Base-by-base conservation (phyloP, 805 yeast species). In the Komagataella populi region DNA sequence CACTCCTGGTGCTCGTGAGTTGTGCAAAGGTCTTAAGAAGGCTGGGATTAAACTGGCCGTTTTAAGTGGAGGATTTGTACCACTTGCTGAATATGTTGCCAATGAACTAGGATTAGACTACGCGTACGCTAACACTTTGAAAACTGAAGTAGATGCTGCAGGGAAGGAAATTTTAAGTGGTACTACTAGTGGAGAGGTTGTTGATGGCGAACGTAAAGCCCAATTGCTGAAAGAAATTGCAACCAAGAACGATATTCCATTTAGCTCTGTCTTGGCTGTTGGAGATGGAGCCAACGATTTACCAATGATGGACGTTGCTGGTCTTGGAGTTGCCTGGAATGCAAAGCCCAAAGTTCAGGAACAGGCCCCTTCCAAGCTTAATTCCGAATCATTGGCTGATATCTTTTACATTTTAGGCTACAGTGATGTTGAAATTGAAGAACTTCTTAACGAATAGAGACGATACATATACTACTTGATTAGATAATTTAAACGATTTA, bases 251-350 rank as follows among this genome's bases (percentile, higher is more conserved):
- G 65, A 65, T 8, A 70, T 85, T 43, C 77, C 75, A 20, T 67
- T 79, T 8, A 63, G 63, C 46, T 62, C 72, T 3, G 82, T 83
- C 1, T 83, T 86, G 48, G 96, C 96, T 49, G 85, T 91, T 44
- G 98, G 98, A 44, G 98, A 93, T 63, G 99, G 99, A 44, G 96
- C 98, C 22, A 93, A 93, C 61, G 99, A 93, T 68, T 70, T 93
- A 61, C 77, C 78, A 47, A 95, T 95, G 89, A 93, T 93, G 98
- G 76, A 71, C 2, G 78, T 68, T 12, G 96, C 96, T 2, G 98
- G 98, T 0, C 85, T 80, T 63, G 99, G 99, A 18, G 73, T 93
- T 51, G 99, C 99, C 0, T 93, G 96, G 95, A 86, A 88, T 63
- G 99, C 98, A 18, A 93, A 93, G 64, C 97, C 98, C 20, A 81